Evolutionary conservation across 768 basidiomycete species (phyloP).

Genomic region (Galerina sulciceps): DNA sequence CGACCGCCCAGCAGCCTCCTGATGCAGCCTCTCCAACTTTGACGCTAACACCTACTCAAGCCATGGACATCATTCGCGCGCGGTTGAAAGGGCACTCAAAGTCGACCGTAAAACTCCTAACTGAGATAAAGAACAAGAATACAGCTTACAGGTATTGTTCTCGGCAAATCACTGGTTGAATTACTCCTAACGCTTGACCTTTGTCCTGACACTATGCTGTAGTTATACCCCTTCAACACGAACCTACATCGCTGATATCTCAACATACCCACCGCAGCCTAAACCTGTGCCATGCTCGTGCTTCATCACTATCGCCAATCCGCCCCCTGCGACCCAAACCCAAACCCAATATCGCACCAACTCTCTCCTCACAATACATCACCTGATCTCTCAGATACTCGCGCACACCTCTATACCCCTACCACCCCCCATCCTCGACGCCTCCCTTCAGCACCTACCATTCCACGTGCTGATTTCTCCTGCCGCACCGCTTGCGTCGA

Average conservation of each 20-base stretch:
- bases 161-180: too few relatives aligned
- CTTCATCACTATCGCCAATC: slow-evolving; percentile 17
- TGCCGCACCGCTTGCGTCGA: slow-evolving; percentile 38
- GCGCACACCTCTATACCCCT: slow-evolving; percentile 54
- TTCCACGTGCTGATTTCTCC: slow-evolving; percentile 57
- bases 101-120: too few relatives aligned
- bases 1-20: too few relatives aligned
- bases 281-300: slow-evolving; percentile 5
- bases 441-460: slow-evolving; percentile 46
- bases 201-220: not conserved
- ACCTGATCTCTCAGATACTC: slow-evolving; percentile 46
- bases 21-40: too few relatives aligned
- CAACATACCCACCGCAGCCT: not conserved
- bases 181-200: too few relatives aligned
- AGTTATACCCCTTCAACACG: slow-evolving; percentile 23
- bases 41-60: too few relatives aligned
- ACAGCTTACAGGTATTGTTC: too few relatives aligned
- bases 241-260: slow-evolving; percentile 28
- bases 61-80: too few relatives aligned
- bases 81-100: too few relatives aligned
- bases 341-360: slow-evolving; percentile 34
- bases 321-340: not conserved
- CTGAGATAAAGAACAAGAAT: too few relatives aligned
- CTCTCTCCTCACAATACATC: slow-evolving; percentile 39
- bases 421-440: slow-evolving; percentile 51